Base-by-base conservation (phyloP, 805 yeast genomes). In the Saturnispora silvae region DNA sequence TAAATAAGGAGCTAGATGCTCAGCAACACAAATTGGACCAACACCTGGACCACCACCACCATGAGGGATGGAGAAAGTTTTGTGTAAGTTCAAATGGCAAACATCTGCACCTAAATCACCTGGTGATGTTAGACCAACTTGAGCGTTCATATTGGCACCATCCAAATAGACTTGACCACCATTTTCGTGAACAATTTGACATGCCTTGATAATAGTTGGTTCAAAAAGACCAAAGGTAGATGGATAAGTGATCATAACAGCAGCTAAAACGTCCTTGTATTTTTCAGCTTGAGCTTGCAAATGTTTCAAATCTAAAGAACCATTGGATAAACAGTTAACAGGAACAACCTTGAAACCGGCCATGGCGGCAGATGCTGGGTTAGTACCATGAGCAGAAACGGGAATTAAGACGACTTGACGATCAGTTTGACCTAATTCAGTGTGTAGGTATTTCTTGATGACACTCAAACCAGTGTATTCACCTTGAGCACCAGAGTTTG, bases 31-130 rank as follows among this genome's bases (percentile, higher is more conserved):
- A 45, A 92, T 92, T 35, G 97, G 97, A 15, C 96, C 98, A 52
- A 86, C 94, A 55, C 97, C 98, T 29, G 98, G 98, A 30, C 98
- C 98, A 57, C 98, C 98, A 56, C 98, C 98, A 54, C 98, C 98
- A 54, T 92, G 98, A 38, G 96, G 94, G 53, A 92, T 85, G 32
- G 96, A 86, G 67, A 92, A 92, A 1, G 98, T 92, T 65, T 92
- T 92, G 68, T 92, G 98, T 56, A 92, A 68, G 59, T 92, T 92
- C 65, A 92, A 71, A 54, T 92, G 98, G 60, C 98, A 92, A 29
- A 92, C 97, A 63, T 92, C 98, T 10, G 97, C 97, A 37, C 96
- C 97, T 49, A 92, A 65, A 54, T 86, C 96, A 41, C 97, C 98
- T 8, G 98, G 97, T 5, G 95, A 82, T 0, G 97, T 89, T 42